Conservation (phyloP, 257 asterid genomes). For the Petunia secreta region DNA sequence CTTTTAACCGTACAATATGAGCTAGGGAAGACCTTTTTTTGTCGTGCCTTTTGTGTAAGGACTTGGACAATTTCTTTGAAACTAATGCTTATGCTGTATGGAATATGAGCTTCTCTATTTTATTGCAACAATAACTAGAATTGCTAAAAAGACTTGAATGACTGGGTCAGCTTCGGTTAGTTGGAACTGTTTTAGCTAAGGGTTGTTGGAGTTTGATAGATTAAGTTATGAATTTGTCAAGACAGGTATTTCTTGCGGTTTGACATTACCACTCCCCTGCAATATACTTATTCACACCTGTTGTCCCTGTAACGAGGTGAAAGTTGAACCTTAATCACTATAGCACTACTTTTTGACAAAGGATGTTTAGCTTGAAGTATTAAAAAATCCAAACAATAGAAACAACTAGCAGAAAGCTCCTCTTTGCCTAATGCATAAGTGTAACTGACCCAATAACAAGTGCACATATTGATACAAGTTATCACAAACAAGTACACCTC, state of each 20-base stretch:
- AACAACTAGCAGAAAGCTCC: no score
- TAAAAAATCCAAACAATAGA: no score
- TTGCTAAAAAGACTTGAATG: not conserved
- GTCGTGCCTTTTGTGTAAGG: not conserved
- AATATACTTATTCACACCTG: not conserved
- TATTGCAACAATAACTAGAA: not conserved
- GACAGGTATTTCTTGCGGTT: not conserved
- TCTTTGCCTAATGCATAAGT: no score
- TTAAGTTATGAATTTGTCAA: not conserved
- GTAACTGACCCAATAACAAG: no score
- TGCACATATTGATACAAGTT: no score
- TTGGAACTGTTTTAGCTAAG: not conserved
- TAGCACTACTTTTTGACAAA: no score
- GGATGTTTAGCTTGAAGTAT: no score
- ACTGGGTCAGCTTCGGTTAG: not conserved
- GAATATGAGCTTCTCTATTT: not conserved
- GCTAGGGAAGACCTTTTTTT: not conserved
- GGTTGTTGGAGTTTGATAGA: not conserved
- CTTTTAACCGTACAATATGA: not conserved
- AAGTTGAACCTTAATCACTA: not conserved
- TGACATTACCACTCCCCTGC: not conserved
- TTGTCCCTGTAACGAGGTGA: not conserved
- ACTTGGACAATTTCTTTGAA: constrained; percentile 9
- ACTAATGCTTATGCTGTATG: not conserved
- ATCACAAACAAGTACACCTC: no score